phyloP scores from a whole-genome alignment of 345 rosid species.

The Angophora floribunda region DNA sequence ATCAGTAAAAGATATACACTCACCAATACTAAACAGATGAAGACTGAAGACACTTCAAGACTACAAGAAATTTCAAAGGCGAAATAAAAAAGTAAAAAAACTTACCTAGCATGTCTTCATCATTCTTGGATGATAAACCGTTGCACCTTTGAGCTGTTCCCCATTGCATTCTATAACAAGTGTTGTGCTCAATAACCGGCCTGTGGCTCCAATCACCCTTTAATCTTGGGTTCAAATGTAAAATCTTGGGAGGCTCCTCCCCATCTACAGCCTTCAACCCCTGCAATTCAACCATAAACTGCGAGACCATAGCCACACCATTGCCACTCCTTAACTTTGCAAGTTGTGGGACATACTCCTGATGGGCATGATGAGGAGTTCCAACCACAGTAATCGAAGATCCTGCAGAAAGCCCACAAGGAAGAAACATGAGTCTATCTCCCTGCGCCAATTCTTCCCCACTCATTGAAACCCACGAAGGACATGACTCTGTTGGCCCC shows the following conservation, averaged over 20 bases:
- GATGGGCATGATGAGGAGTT: slow-evolving; percentile 79
- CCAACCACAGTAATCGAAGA: slow-evolving; percentile 93
- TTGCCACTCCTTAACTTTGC: slow-evolving; percentile 35
- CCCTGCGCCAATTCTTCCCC: slow-evolving; percentile 66
- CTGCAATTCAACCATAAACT: slow-evolving; percentile 92
- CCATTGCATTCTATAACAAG: slow-evolving; percentile 99
- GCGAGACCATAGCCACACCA: slow-evolving; percentile 75
- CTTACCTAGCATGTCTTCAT: slow-evolving; percentile 76
- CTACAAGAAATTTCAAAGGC: background rate
- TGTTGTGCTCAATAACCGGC: slow-evolving; percentile 94
- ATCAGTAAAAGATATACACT: background rate
- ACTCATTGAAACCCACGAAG: slow-evolving; percentile 67
- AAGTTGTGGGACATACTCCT: slow-evolving; percentile 75
- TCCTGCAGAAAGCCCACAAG: slow-evolving; percentile 93
- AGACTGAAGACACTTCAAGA: background rate
- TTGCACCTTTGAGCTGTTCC: slow-evolving; percentile 92
- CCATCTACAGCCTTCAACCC: slow-evolving; percentile 88
- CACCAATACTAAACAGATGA: background rate
- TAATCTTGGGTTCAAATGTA: slow-evolving; percentile 89
- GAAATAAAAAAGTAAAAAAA: background rate
- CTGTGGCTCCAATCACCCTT: slow-evolving; percentile 88
- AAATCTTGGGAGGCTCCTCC: slow-evolving; percentile 93
- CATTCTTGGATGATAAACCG: slow-evolving; percentile 73
- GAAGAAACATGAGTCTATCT: slow-evolving; percentile 68
- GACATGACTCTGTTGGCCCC: slow-evolving; percentile 56